Evolutionary conservation across 2,329 filamentous ascomycete genomes (phyloP).

Genomic region (Beauveria scarabaeidicola): DNA sequence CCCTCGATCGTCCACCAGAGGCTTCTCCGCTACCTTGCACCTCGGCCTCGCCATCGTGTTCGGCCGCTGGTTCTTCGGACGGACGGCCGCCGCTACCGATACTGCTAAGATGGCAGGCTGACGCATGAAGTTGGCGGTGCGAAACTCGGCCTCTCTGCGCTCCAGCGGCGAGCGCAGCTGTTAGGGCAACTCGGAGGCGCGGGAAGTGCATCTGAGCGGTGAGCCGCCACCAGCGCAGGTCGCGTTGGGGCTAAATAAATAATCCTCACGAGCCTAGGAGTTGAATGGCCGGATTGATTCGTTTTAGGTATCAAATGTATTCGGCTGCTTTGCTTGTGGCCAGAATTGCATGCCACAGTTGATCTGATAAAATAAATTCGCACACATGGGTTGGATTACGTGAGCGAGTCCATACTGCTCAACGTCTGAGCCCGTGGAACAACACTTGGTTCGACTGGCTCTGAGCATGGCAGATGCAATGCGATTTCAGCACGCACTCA

Average conservation of each 20-base stretch:
- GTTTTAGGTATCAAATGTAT: background rate
- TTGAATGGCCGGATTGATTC: background rate
- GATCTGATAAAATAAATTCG: slow-evolving; percentile 13
- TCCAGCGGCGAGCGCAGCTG: slow-evolving; percentile 7
- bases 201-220: slow-evolving; percentile 7
- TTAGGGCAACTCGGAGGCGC: background rate
- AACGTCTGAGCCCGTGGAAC: background rate
- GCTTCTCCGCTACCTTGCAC: slow-evolving; percentile 4
- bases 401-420: background rate
- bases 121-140: slow-evolving; percentile 5
- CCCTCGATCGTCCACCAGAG: slow-evolving; percentile 10
- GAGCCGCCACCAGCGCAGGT: slow-evolving; percentile 2
- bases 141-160: background rate
- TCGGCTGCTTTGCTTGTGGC: background rate
- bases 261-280: background rate
- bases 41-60: slow-evolving; percentile 7
- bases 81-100: slow-evolving; percentile 6
- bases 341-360: slow-evolving; percentile 14
- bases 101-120: slow-evolving; percentile 1
- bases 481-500: background rate
- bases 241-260: background rate
- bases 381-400: slow-evolving; percentile 4
- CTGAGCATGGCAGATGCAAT: background rate
- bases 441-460: background rate
- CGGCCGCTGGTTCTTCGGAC: slow-evolving; percentile 6